Base-by-base conservation (phyloP, 768 basidiomycete species). In the Pisolithus marmoratus region DNA sequence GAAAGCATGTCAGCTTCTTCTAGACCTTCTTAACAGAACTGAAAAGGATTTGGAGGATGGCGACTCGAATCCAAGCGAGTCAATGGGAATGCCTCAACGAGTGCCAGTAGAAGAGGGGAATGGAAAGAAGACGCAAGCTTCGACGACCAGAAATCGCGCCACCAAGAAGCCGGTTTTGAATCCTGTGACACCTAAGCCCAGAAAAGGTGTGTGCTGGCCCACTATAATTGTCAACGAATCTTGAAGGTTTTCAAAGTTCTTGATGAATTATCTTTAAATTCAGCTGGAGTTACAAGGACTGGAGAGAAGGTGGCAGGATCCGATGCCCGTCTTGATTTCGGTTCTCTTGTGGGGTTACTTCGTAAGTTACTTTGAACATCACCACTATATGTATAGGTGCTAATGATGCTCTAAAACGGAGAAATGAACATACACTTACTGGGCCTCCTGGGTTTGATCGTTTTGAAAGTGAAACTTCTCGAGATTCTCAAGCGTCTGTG, bases 401-500 rank as follows among this genome's bases (percentile, higher is more conserved):
- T 24, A 20, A 37, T 57, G 49, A 57, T 27, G 17, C 20, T 22
- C 0, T 4, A 8, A 27, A 0, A 12, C 19, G 14, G 56, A 87
- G 85, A 81, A 53, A 74, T 83, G 56, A 70, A 74, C 19, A 66
- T 80, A 0, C 74, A 81, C 43, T 69, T 94, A 40, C 75, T 91
- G 17, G 87, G 89, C 2, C 58, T 92, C 8, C 68, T 93, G 4
- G 85, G 84, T 0, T 75, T 87, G 17, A 70, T 78, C 2, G 67
- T 93, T 5, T 72, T 79, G 17, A 85, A 85, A 53, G 74, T 93
- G 5, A 83, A 81, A 45, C 65, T 85, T 4, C 74, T 97, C 23
- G 80, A 84, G 49, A 69, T 83, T 15, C 74, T 83, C 3, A 75
- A 85, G 37, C 79, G 76, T 15, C 59, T 94, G 6, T 79, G 80